Conservation (phyloP, 2,329 filamentous ascomycete genomes). For the Xylaria arbuscula region DNA sequence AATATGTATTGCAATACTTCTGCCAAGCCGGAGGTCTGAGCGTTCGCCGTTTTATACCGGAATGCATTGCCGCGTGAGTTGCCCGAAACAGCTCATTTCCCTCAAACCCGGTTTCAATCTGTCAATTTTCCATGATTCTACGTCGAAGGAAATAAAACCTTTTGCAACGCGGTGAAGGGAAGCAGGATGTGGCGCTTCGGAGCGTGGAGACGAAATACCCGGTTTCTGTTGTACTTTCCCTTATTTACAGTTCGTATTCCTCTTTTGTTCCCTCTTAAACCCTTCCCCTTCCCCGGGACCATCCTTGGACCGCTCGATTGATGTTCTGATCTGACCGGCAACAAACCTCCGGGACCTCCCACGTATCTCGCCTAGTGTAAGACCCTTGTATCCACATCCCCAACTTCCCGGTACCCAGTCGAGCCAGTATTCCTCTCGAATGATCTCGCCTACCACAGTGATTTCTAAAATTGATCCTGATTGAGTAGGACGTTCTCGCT, state of each 20-base stretch:
- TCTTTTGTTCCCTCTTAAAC: conserved; percentile 4
- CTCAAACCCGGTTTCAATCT: not conserved
- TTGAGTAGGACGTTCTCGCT: conserved; percentile 18
- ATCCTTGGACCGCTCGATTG: not conserved
- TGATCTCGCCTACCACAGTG: not conserved
- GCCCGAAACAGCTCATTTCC: conserved; percentile 27
- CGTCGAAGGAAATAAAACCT: not conserved
- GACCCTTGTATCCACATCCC: conserved; percentile 27
- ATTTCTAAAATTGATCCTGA: not conserved
- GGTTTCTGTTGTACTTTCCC: not conserved
- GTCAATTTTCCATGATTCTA: not conserved
- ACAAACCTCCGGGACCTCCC: conserved; percentile 20
- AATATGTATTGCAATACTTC: not conserved
- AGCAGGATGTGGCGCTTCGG: conserved; percentile 6
- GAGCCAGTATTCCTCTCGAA: not conserved
- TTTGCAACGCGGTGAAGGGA: not conserved
- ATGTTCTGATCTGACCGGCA: conserved; percentile 8
- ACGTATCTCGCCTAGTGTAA: not conserved
- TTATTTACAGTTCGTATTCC: not conserved
- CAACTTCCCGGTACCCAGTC: conserved; percentile 4
- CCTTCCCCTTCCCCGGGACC: conserved; percentile 25
- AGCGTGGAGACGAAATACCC: conserved; percentile 10
- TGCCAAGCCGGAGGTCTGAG: conserved; percentile 10
- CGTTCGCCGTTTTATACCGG: conserved; percentile 4
- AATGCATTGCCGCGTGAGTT: conserved; percentile 20